phyloP scores from a whole-genome alignment of 2,329 filamentous ascomycete species.

The Penicillium aurantiogriseum region DNA sequence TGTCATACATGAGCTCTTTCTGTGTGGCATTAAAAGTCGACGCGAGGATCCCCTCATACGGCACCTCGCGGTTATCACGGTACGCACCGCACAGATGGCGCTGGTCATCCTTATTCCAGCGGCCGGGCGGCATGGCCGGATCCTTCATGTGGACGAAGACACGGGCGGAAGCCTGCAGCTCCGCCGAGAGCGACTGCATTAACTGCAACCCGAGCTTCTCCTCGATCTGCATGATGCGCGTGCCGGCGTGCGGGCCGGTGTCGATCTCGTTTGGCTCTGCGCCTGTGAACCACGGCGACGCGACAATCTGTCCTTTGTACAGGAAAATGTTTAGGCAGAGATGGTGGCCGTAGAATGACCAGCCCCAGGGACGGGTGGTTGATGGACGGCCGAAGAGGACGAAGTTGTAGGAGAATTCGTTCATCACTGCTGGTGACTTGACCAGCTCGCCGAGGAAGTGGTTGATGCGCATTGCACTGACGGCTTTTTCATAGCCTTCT shows the following conservation, averaged over 20 bases:
- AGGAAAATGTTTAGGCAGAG: constrained; percentile 71
- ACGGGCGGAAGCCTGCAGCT: constrained; percentile 53
- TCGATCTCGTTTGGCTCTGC: constrained; percentile 78
- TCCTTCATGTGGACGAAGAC: constrained; percentile 62
- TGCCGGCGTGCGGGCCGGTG: constrained; percentile 60
- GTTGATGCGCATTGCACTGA: constrained; percentile 70
- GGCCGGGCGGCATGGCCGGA: constrained; percentile 57
- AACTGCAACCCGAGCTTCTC: constrained; percentile 64
- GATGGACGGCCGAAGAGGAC: constrained; percentile 66
- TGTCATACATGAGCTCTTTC: constrained; percentile 55
- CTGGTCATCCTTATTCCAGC: constrained; percentile 81
- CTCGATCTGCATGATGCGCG: constrained; percentile 64
- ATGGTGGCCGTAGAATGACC: constrained; percentile 75
- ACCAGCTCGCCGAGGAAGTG: constrained; percentile 71
- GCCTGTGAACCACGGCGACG: constrained; percentile 74
- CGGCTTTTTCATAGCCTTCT: constrained; percentile 69
- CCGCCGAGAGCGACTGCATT: constrained; percentile 61
- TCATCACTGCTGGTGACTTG: constrained; percentile 61
- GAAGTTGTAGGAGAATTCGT: constrained; percentile 75
- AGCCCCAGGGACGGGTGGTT: constrained; percentile 63
- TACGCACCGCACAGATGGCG: constrained; percentile 75
- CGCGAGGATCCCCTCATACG: constrained; percentile 66
- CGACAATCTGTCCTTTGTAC: constrained; percentile 62
- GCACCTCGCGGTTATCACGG: constrained; percentile 73
- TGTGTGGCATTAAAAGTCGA: constrained; percentile 46